Evolutionary conservation across 1,284 basidiomycete species (phyloP).

Genomic region (Marasmius tenuissimus): DNA sequence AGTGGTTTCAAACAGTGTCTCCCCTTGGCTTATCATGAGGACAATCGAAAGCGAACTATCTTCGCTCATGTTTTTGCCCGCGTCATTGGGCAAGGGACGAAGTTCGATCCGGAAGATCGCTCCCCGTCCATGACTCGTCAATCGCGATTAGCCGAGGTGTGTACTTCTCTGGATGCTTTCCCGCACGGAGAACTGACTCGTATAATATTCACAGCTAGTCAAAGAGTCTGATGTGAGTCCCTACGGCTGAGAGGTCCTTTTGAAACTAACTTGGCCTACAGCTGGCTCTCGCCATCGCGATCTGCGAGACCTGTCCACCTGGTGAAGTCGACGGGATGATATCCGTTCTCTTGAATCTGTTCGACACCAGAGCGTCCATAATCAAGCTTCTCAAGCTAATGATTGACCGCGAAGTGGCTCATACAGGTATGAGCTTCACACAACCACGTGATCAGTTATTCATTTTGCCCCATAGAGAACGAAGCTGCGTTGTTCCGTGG

Average conservation of each 20-base stretch:
- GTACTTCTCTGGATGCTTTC: slow-evolving; percentile 21
- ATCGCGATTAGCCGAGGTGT: slow-evolving; percentile 66
- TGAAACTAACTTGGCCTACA: slow-evolving; percentile 27
- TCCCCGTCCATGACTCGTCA: slow-evolving; percentile 52
- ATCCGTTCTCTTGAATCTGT: slow-evolving; percentile 83
- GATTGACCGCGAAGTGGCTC: slow-evolving; percentile 81
- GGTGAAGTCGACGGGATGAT: slow-evolving; percentile 82
- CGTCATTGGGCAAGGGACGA: slow-evolving; percentile 80
- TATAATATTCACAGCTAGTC: slow-evolving; percentile 51
- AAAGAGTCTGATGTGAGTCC: slow-evolving; percentile 67
- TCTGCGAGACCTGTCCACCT: slow-evolving; percentile 83
- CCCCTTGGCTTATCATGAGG: slow-evolving; percentile 75
- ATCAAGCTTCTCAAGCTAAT: slow-evolving; percentile 78
- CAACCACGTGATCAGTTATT: background rate
- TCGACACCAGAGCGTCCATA: slow-evolving; percentile 76
- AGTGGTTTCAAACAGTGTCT: slow-evolving; percentile 89
- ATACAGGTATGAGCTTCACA: slow-evolving; percentile 55
- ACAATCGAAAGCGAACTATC: slow-evolving; percentile 73
- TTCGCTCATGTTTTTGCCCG: slow-evolving; percentile 89
- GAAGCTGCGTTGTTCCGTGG: slow-evolving; percentile 82
- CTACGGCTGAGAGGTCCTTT: background rate
- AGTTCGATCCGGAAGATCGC: slow-evolving; percentile 62
- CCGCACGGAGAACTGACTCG: background rate
- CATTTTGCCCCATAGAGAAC: slow-evolving; percentile 48
- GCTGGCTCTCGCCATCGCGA: slow-evolving; percentile 79